These are phyloP conservation scores for Schizopora paradoxa DNA, from an alignment of 1,284 basidiomycete genomes.

Conservation along the genomic window DNA sequence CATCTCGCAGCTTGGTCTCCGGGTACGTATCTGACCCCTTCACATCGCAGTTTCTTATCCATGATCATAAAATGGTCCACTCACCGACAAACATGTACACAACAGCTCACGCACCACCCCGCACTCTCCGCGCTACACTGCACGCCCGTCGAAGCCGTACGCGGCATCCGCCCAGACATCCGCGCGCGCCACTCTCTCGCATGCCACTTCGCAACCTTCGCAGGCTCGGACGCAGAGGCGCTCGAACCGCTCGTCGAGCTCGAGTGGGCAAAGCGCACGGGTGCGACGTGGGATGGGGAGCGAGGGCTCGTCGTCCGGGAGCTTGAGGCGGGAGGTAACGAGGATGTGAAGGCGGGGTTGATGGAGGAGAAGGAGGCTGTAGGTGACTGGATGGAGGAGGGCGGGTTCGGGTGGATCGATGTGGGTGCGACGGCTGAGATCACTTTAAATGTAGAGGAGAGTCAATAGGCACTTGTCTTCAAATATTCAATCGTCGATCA, in stretches of 20 bases:
- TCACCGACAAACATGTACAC: neutral
- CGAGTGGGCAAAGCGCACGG: too few relatives aligned
- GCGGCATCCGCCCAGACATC: constrained; percentile 27
- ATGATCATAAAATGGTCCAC: neutral
- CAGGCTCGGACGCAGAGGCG: constrained; percentile 32
- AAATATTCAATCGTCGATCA: too few relatives aligned
- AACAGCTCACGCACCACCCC: constrained; percentile 22
- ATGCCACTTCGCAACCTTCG: constrained; percentile 38
- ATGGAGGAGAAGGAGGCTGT: constrained; percentile 18
- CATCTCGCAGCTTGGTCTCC: constrained; percentile 26
- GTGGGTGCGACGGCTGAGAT: constrained; percentile 26
- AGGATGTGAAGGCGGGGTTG: too few relatives aligned
- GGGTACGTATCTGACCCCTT: constrained; percentile 19
- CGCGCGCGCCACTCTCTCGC: constrained; percentile 32
- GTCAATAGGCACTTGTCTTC: too few relatives aligned
- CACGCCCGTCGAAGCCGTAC: constrained; percentile 28
- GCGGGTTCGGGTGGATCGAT: constrained; percentile 30
- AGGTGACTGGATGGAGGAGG: constrained; percentile 28
- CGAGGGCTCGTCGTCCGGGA: too few relatives aligned
- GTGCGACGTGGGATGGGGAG: too few relatives aligned
- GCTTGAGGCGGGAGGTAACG: too few relatives aligned
- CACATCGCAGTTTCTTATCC: neutral
- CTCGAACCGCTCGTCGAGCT: constrained; percentile 32
- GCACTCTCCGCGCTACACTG: constrained; percentile 26
- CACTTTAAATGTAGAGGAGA: too few relatives aligned